These are phyloP conservation scores for Pythium guiyangense DNA, from an alignment of 352 stramenopile genomes.

Conservation along the genomic window DNA sequence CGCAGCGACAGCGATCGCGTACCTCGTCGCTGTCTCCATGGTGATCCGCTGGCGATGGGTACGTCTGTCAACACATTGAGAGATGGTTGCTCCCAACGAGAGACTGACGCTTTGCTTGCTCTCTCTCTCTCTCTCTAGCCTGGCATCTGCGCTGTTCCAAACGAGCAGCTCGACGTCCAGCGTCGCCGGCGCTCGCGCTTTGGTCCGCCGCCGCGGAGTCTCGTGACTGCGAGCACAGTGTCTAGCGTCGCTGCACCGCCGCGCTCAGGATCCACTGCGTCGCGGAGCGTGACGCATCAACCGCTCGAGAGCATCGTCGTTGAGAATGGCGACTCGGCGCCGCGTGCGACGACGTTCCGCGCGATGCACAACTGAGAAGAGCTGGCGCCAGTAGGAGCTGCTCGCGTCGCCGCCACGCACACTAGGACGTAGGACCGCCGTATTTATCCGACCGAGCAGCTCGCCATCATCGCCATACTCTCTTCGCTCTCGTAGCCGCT, in stretches of 20 bases:
- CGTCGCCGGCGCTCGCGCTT: slow-evolving; percentile 7
- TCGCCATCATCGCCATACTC: too few species aligned
- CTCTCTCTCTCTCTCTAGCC: slow-evolving; percentile 32
- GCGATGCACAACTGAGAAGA: slow-evolving; percentile 9
- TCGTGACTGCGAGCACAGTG: neutral
- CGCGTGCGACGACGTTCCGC: slow-evolving; percentile 6
- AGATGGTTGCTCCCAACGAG: neutral
- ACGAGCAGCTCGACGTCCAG: slow-evolving; percentile 55
- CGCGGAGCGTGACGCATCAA: neutral
- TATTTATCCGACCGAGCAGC: slow-evolving; percentile 1
- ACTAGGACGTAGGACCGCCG: neutral
- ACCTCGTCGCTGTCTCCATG: slow-evolving; percentile 64
- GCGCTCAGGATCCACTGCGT: neutral
- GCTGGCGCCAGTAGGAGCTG: neutral
- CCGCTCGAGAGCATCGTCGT: slow-evolving; percentile 9
- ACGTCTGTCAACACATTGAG: slow-evolving; percentile 7
- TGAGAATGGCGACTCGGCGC: neutral
- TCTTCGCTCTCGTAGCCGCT: too few species aligned
- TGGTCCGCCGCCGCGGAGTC: neutral
- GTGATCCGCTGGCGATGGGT: slow-evolving; percentile 72
- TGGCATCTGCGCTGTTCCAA: slow-evolving; percentile 67
- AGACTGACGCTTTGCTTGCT: neutral
- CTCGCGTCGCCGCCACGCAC: neutral
- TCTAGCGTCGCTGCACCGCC: neutral
- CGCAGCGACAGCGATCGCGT: slow-evolving; percentile 67